A percentile compares a stretch with the other conserved stretches of the same genome.
Conservation (phyloP, 2,329 filamentous ascomycete genomes). For the Fusarium torulosum region DNA sequence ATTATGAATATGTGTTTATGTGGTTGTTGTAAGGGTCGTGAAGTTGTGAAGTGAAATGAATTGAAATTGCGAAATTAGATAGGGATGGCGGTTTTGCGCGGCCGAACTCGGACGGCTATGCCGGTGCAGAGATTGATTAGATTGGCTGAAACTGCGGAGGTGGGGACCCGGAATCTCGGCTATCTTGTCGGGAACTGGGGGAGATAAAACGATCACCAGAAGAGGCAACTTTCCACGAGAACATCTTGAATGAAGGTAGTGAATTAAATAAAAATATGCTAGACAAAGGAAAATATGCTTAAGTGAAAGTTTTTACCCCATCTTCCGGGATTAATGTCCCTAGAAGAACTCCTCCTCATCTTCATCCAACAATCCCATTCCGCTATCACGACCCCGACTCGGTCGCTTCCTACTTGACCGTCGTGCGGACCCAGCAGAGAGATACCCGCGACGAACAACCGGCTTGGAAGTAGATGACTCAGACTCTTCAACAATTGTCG, state of each 20-base stretch:
- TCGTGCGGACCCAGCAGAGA: background rate
- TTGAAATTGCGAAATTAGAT: conserved; percentile 23
- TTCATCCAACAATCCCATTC: conserved; percentile 67
- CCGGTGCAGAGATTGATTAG: conserved; percentile 22
- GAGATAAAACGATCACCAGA: background rate
- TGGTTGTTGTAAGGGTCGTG: too few relatives aligned
- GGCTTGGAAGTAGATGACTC: background rate
- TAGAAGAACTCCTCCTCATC: conserved; percentile 58
- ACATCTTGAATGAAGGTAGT: background rate
- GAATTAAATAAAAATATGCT: conserved; percentile 4
- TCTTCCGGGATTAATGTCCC: background rate
- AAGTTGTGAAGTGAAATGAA: conserved; percentile 3
- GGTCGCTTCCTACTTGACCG: background rate
- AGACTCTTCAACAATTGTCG: background rate
- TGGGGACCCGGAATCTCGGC: conserved; percentile 25
- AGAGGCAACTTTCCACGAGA: conserved; percentile 55
- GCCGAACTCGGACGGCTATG: conserved; percentile 41
- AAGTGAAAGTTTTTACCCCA: conserved; percentile 21
- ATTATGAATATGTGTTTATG: conserved; percentile 13
- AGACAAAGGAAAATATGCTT: conserved; percentile 43
- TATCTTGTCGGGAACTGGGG: conserved; percentile 13
- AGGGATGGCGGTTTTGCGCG: conserved; percentile 14
- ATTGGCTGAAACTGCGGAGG: conserved; percentile 13
- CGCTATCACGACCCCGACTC: conserved; percentile 62
- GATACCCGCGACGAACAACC: background rate